Conservation (phyloP, 345 rosid genomes). For the Populus pruinosa region DNA sequence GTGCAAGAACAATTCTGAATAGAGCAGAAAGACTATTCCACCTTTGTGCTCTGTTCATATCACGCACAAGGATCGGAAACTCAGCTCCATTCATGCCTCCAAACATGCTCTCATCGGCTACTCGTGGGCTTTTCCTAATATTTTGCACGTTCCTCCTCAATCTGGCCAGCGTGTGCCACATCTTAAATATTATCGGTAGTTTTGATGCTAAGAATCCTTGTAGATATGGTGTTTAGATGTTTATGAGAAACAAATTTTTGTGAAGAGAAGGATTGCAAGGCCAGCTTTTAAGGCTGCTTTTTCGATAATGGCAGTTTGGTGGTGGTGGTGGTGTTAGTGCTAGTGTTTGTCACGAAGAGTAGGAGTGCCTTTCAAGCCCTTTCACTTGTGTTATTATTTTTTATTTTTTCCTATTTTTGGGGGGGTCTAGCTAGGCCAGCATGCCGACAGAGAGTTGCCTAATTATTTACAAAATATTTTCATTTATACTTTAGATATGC, state of each 20-base stretch:
- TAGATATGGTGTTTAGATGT: background rate
- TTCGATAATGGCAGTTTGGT: constrained; percentile 28
- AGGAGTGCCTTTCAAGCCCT: constrained; percentile 29
- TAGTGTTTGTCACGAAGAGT: constrained; percentile 29
- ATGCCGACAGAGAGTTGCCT: constrained; percentile 42
- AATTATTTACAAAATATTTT: constrained; percentile 8
- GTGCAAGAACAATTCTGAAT: constrained; percentile 42
- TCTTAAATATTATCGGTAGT: constrained; percentile 1
- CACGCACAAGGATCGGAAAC: constrained; percentile 13
- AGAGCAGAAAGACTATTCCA: constrained; percentile 41
- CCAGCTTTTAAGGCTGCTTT: background rate
- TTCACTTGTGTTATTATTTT: background rate
- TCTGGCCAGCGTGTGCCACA: constrained; percentile 40
- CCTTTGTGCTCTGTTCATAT: constrained; percentile 4
- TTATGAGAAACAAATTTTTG: background rate
- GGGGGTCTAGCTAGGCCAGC: constrained; percentile 43
- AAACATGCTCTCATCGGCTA: constrained; percentile 67
- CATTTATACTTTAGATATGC: too few species aligned
- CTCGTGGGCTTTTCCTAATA: constrained; percentile 58
- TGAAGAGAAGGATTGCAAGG: background rate
- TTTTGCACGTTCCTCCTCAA: constrained; percentile 47
- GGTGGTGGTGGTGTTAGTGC: constrained; percentile 44
- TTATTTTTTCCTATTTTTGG: constrained; percentile 4
- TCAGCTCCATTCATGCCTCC: constrained; percentile 25
- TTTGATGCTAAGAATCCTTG: background rate